Evolutionary conservation across 352 stramenopile genomes (phyloP), one percentile per base, ranked within the genome.

Genomic region (Globisporangium polare): DNA sequence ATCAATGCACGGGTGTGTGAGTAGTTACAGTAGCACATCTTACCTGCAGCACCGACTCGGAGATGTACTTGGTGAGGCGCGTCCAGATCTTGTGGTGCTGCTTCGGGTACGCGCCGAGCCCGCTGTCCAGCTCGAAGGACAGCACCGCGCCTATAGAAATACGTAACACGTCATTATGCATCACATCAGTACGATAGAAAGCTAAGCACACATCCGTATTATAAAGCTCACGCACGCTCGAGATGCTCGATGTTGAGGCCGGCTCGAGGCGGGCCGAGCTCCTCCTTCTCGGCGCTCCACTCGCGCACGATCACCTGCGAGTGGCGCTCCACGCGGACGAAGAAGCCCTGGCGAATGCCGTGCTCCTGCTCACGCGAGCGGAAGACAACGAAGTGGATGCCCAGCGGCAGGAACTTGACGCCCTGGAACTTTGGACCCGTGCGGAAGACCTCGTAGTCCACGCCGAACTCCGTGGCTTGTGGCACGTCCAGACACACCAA

Each of bases 391-490:
- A 95, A 88, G 63, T 95, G 86, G 24, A 93, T 58, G 37, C 86
- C 86, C 20, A 90, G 51, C 43, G 86, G 86, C 37, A 95, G 66
- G 52, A 95, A 90, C 66, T 95, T 95, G 61, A 95, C 81, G 60
- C 86, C 86, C 49, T 88, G 76, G 61, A 95, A 95, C 55, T 86
- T 84, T 3, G 74, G 45, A 3, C 83, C 86, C 1, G 84, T 93
- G 55, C 86, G 82, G 63, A 93, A 95, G 17, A 92, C 74, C 58
- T 94, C 81, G 65, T 95, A 95, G 71, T 95, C 86, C 51, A 95
- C 71, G 56, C 86, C 86, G 41, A 95, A 92, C 68, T 95, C 86
- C 6, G 81, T 94, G 52, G 60, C 73, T 53, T 71, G 45, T 10
- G 86, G 86, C n/a, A 95, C 84, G 43, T 92, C 81, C 35, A 95